Conservation (phyloP, 495 filamentous ascomycete genomes). For the Aspergillus ellipticus region DNA sequence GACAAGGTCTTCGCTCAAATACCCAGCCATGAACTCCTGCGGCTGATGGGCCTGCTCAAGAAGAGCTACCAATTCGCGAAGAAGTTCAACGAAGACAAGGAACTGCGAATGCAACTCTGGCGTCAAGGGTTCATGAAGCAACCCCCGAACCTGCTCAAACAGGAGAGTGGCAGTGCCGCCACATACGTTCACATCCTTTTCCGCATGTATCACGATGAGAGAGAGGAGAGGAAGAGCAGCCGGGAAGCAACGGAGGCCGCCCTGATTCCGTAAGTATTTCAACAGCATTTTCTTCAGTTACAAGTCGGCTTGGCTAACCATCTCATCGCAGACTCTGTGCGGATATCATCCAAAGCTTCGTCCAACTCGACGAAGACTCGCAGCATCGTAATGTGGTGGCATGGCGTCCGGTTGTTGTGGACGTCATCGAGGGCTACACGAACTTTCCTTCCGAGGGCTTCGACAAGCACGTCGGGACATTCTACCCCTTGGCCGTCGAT, state of each 20-base stretch:
- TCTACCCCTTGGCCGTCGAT: slow-evolving; percentile 84
- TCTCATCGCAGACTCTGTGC: slow-evolving; percentile 61
- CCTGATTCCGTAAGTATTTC: slow-evolving; percentile 70
- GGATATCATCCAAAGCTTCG: slow-evolving; percentile 83
- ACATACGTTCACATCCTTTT: slow-evolving; percentile 94
- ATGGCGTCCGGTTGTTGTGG: slow-evolving; percentile 95
- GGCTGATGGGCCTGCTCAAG: slow-evolving; percentile 89
- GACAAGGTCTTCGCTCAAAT: slow-evolving; percentile 93
- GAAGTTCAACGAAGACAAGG: slow-evolving; percentile 95
- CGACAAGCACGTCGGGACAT: slow-evolving; percentile 68
- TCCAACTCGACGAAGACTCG: slow-evolving; percentile 82
- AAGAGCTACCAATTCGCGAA: slow-evolving; percentile 94
- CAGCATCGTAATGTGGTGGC: slow-evolving; percentile 95
- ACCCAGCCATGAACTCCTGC: slow-evolving; percentile 79
- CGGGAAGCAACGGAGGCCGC: slow-evolving; percentile 81
- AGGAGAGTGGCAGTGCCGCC: slow-evolving; percentile 86
- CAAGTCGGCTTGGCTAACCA: background rate
- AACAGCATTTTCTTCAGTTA: background rate
- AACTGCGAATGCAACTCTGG: slow-evolving; percentile 90
- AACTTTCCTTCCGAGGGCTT: slow-evolving; percentile 85
- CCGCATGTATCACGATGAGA: slow-evolving; percentile 91
- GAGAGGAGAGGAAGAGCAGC: slow-evolving; percentile 73
- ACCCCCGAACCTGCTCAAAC: slow-evolving; percentile 96
- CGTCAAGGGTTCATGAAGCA: slow-evolving; percentile 99
- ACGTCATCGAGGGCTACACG: slow-evolving; percentile 92